Percentiles rank a stretch among this genome's conserved stretches.
These are phyloP conservation scores for Brassica juncea DNA, from an alignment of 345 rosid genomes.

Conservation along the genomic window DNA sequence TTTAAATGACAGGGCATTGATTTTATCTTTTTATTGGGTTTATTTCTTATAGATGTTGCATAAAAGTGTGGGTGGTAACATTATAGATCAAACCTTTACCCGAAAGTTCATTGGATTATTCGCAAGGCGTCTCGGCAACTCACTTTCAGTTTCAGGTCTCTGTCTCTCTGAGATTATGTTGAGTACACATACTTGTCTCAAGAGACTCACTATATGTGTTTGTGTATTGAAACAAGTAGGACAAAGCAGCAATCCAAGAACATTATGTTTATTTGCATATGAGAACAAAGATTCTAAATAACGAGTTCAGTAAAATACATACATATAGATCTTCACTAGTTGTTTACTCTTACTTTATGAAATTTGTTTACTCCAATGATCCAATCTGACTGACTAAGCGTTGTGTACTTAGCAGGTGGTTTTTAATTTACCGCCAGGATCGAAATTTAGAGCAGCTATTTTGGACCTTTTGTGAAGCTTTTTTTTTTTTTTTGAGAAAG, in stretches of 20 bases:
- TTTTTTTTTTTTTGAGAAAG: not conserved
- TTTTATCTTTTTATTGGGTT: not conserved
- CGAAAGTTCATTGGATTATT: constrained; percentile 59
- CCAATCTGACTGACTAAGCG: not conserved
- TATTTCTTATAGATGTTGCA: constrained; percentile 14
- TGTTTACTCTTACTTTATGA: constrained; percentile 15
- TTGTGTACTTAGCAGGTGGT: constrained; percentile 11
- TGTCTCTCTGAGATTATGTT: constrained; percentile 6
- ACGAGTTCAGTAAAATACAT: constrained; percentile 12
- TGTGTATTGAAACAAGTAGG: constrained; percentile 23
- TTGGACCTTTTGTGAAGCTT: constrained; percentile 30
- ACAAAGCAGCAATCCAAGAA: constrained; percentile 30
- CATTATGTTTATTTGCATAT: constrained; percentile 29
- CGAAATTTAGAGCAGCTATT: constrained; percentile 20
- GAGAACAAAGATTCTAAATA: constrained; percentile 25
- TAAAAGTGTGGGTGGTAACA: constrained; percentile 42
- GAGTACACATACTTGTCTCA: constrained; percentile 30
- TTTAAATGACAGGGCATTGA: not conserved
- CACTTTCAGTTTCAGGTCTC: constrained; percentile 66
- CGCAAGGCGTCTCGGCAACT: constrained; percentile 69
- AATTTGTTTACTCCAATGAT: not conserved
- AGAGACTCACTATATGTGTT: constrained; percentile 14
- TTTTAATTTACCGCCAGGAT: not conserved
- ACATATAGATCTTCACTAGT: constrained; percentile 7
- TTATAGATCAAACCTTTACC: constrained; percentile 47